phyloP scores from a whole-genome alignment of 345 rosid species.

The Cardamine occulta region DNA sequence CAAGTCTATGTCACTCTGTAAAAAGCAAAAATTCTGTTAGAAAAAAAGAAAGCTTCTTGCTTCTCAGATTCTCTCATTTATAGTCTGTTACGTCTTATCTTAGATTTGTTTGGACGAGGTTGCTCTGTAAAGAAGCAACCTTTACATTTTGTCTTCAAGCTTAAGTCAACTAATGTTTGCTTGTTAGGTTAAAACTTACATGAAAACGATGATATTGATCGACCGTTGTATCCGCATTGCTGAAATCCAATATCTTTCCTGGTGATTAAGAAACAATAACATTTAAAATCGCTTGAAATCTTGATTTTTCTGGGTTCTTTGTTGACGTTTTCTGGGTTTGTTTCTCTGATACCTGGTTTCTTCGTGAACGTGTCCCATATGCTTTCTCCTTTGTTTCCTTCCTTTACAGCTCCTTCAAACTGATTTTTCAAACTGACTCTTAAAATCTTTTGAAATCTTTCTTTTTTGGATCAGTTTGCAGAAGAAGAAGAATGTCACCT shows the following conservation, averaged over 20 bases:
- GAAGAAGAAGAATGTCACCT: conserved; percentile 50
- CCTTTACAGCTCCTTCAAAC: conserved; percentile 92
- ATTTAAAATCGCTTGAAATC: background rate
- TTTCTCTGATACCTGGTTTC: conserved; percentile 59
- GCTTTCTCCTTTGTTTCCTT: conserved; percentile 90
- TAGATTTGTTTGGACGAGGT: conserved; percentile 30
- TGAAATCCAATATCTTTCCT: conserved; percentile 91
- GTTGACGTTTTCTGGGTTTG: conserved; percentile 1
- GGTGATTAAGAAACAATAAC: conserved; percentile 25
- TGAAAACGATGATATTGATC: conserved; percentile 89
- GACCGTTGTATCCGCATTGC: conserved; percentile 91
- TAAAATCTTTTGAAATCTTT: background rate
- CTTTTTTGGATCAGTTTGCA: conserved; percentile 23
- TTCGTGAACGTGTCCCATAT: conserved; percentile 89
- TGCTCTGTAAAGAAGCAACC: conserved; percentile 41
- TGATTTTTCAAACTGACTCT: conserved; percentile 24
- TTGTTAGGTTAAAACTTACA: conserved; percentile 45
- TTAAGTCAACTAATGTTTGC: conserved; percentile 26
- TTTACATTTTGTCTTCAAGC: conserved; percentile 22
- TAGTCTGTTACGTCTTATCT: conserved; percentile 30
- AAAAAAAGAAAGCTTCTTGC: conserved; percentile 27
- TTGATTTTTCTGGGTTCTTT: background rate
- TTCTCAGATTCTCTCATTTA: conserved; percentile 25
- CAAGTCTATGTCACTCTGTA: conserved; percentile 76
- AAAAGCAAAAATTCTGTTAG: background rate